A percentile compares a stretch with the other conserved stretches of the same genome.
Evolutionary conservation across 2,329 filamentous ascomycete genomes (phyloP).

Genomic region (Emergomyces pasteurianus): DNA sequence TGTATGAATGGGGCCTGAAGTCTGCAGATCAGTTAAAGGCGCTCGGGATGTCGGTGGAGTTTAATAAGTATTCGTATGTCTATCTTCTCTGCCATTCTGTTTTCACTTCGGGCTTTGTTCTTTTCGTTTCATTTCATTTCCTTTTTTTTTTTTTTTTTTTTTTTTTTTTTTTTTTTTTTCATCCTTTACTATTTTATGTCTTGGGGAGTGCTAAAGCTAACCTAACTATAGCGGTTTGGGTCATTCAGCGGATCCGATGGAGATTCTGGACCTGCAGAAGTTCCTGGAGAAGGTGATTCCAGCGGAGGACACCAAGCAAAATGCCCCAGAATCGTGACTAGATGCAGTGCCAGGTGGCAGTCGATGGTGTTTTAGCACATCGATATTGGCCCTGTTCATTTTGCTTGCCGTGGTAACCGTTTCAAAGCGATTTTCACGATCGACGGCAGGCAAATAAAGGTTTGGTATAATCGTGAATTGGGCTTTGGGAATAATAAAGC

Average conservation of each 20-base stretch:
- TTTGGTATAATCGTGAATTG: background rate
- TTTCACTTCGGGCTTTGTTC: too few relatives aligned
- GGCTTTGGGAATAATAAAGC: background rate
- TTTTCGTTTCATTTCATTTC: too few relatives aligned
- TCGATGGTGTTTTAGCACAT: background rate
- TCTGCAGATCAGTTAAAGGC: constrained; percentile 56
- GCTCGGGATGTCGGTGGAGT: constrained; percentile 59
- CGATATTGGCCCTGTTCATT: background rate
- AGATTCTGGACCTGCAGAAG: constrained; percentile 68
- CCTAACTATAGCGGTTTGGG: constrained; percentile 45
- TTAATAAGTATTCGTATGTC: constrained; percentile 62
- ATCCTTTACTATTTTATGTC: background rate
- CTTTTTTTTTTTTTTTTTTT: too few relatives aligned
- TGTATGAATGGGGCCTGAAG: constrained; percentile 53
- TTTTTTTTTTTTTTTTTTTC: background rate
- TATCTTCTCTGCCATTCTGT: constrained; percentile 20
- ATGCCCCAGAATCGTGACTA: background rate
- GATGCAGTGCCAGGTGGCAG: background rate
- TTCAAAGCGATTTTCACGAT: background rate
- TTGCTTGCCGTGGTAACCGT: background rate
- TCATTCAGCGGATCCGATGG: constrained; percentile 64
- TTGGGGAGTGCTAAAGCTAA: constrained; percentile 29
- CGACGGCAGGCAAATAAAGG: background rate
- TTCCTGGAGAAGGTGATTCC: constrained; percentile 45
- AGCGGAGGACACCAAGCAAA: constrained; percentile 25